Evolutionary conservation across 805 yeast genomes (phyloP).

Genomic region (Sugiyamaella marilandica): DNA sequence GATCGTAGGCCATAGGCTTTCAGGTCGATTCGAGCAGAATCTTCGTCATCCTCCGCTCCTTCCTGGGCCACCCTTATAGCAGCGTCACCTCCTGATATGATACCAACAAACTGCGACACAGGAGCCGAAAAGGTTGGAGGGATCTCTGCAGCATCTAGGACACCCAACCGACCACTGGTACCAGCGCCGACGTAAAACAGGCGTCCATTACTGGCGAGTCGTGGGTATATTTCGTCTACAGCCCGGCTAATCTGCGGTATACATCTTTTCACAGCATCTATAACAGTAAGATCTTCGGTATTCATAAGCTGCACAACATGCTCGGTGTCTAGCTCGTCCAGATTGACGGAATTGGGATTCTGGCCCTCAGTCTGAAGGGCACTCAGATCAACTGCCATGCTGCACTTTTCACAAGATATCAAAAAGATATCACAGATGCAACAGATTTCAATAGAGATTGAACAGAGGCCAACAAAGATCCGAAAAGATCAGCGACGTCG

Average conservation of each 20-base stretch:
- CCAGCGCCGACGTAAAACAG: constrained; percentile 30
- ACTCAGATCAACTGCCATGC: constrained; percentile 9
- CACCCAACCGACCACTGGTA: constrained; percentile 26
- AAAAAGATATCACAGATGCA: too few species aligned
- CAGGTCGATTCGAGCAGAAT: constrained; percentile 22
- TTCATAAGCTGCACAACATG: constrained; percentile 23
- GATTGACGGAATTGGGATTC: constrained; percentile 20
- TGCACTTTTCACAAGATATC: neutral
- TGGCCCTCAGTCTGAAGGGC: constrained; percentile 23
- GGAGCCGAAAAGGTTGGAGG: constrained; percentile 30
- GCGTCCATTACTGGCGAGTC: constrained; percentile 24
- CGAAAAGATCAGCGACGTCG: too few species aligned
- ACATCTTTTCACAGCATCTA: constrained; percentile 14
- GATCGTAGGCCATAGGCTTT: constrained; percentile 16
- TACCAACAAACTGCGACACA: constrained; percentile 23
- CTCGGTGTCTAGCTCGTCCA: constrained; percentile 21
- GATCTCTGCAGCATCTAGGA: constrained; percentile 28
- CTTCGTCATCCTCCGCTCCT: constrained; percentile 26
- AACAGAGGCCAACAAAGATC: too few species aligned
- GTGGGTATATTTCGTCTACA: constrained; percentile 22
- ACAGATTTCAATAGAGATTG: too few species aligned
- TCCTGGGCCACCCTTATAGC: constrained; percentile 27
- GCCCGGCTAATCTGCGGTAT: constrained; percentile 20
- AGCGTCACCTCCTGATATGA: constrained; percentile 29
- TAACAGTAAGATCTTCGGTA: constrained; percentile 19